Evolutionary conservation across 106 monocot genomes (phyloP).

Genomic region (Hemerocallis citrina): DNA sequence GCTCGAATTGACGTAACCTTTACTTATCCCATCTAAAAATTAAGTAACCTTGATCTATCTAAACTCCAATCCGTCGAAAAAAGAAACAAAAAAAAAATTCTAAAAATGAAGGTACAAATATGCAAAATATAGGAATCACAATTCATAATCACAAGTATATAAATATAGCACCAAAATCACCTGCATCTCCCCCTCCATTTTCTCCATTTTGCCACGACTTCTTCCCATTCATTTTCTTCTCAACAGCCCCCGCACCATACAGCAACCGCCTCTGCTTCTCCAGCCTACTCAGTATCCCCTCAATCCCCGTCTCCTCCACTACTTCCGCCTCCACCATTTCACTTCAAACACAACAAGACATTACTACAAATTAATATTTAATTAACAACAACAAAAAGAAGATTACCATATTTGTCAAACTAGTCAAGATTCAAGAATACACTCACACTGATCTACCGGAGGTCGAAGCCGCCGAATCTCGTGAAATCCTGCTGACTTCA

Average conservation of each 20-base stretch:
- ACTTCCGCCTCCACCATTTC: slow-evolving; percentile 8
- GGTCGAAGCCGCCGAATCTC: slow-evolving; percentile 7
- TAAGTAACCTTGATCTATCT: too few relatives aligned
- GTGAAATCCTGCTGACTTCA: background rate
- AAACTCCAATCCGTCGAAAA: too few relatives aligned
- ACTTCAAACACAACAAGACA: slow-evolving; percentile 9
- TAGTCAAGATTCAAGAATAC: background rate
- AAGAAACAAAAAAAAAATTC: too few relatives aligned
- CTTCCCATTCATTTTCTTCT: slow-evolving; percentile 3
- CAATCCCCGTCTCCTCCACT: slow-evolving; percentile 6
- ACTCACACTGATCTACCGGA: slow-evolving; percentile 27
- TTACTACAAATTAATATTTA: background rate
- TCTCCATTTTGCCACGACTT: background rate
- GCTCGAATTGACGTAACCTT: too few relatives aligned
- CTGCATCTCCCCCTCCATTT: slow-evolving; percentile 11
- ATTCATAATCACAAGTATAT: too few relatives aligned
- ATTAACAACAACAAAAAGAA: background rate
- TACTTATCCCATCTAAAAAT: too few relatives aligned
- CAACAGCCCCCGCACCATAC: background rate
- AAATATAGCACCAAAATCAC: slow-evolving; percentile 1
- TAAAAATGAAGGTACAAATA: too few relatives aligned
- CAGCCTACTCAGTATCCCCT: slow-evolving; percentile 38
- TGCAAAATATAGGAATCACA: too few relatives aligned
- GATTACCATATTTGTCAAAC: background rate
- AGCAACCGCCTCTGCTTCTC: slow-evolving; percentile 25